Base-by-base conservation (phyloP, 2,329 filamentous ascomycete species). In the Sporothrix pallida region DNA sequence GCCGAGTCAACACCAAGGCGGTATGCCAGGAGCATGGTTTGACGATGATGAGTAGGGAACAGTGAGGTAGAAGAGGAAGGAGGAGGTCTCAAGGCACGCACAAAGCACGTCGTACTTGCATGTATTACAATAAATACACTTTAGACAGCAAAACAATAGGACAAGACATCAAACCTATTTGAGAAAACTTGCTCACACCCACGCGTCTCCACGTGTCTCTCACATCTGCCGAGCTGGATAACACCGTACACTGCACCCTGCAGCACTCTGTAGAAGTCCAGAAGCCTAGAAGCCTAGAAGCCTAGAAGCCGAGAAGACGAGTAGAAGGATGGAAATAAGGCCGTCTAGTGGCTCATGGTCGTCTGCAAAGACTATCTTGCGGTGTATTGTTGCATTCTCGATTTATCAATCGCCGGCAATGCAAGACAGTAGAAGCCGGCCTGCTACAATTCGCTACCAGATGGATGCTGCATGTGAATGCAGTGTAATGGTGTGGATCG, bases 11-110 rank as follows among this genome's bases (percentile, higher is more conserved):
- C 48, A 48, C 46, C 23, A 48, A 15, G 52, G 37, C 3, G 52
- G 70, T 2, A 75, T 76, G 75, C 75, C 75, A 3, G 75, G 75
- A 3, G 73, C 75, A 3, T 76, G 74, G 75, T 48, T 75, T 20
- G 72, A 75, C 13, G 73, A 74, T 8, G 73, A 75, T 37, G 65
- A 75, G 12, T 73, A 73, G 67, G 54, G 1, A 31, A 3, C 31
- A 20, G 13, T 56, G 52, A 12, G 7, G 10, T 12, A 5, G 5
- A 8, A 17, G 9, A 26, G 1, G 20, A 56, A 56, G 31, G 5
- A 31, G 5, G 31, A 31, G 31, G 31, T 2, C 5, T 2, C 2
- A 31, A 31, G 31, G 5, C 2, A 5, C 7, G 31, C 31, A 37
- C 31, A 7, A 7, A 37, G 31, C 7, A 37, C 7, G 31, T 7